Evolutionary conservation across 1,139 yeast species (phyloP), one percentile per base, ranked within the genome.

Genomic region (Yamadazyma taylorii): DNA sequence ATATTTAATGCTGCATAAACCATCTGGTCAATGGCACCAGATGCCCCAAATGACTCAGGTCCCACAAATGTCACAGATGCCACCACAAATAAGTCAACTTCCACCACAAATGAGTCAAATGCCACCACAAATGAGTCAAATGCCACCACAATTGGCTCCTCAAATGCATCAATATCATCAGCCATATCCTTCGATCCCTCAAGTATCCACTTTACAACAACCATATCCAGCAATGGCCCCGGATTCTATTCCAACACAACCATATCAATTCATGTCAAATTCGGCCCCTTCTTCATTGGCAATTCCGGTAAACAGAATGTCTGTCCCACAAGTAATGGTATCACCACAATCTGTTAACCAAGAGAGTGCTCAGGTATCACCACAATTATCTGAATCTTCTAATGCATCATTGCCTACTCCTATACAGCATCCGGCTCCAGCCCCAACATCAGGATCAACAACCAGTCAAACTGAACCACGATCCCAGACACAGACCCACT

Each of bases 211-310:
- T 22, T 24, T 32, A 15, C 26, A 24, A 26, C 19, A 28, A 11
- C 31, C 21, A 16, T 28, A 28, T 28, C 31, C 21, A 4, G 5
- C 21, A 6, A 28, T 28, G 31, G 12, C 31, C 5, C 22, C 31
- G 5, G 31, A 17, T 15, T 14, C 31, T 6, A 17, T 25, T 25
- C 28, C 28, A 5, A 25, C 28, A 6, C 25, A 24, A 24, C 25
- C 25, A 24, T 24, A 24, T 12, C 13, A 11, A 24, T n/a, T n/a
- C 5, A 21, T 22, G 17, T 17, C 34, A 11, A 15, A 24, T 4
- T 24, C 34, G 22, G 28, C 34, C 6, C 34, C 29, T 8, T 23
- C 29, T 13, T 31, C 34, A n/a, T 8, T 25, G 16, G 28, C 16
- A 5, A 24, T 32, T 9, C 12, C 34, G 17, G n/a, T 32, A 2